A percentile compares a stretch with the other conserved stretches of the same genome.
These are phyloP conservation scores for Exophiala lecanii-corni DNA, from an alignment of 2,329 filamentous ascomycete genomes.

Conservation along the genomic window DNA sequence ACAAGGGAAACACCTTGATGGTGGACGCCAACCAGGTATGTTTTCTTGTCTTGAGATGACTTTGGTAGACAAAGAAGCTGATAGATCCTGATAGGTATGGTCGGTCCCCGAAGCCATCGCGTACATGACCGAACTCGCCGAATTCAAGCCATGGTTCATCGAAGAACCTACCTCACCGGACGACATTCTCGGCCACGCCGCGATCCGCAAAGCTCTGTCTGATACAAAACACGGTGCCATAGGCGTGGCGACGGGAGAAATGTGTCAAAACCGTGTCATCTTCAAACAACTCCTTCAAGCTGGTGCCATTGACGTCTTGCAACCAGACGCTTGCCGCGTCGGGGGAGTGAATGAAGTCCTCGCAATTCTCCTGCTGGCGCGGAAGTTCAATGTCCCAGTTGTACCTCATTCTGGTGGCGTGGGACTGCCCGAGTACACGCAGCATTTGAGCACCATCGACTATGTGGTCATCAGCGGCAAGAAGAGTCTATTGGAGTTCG, in stretches of 20 bases:
- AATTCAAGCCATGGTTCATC: conserved; percentile 22
- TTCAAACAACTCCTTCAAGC: conserved; percentile 27
- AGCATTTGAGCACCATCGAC: conserved; percentile 88
- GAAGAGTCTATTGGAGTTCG: conserved; percentile 79
- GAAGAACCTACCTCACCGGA: conserved; percentile 18
- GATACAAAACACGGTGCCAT: conserved; percentile 28
- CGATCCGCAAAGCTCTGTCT: conserved; percentile 32
- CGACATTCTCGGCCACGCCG: conserved; percentile 25
- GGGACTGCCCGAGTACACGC: conserved; percentile 87
- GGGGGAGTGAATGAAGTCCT: conserved; percentile 50
- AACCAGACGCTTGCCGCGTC: conserved; percentile 22
- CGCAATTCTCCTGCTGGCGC: conserved; percentile 84
- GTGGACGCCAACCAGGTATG: conserved; percentile 46
- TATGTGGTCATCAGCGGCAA: conserved; percentile 82
- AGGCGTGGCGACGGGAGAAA: conserved; percentile 25
- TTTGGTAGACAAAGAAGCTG: no score
- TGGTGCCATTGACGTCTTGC: conserved; percentile 17
- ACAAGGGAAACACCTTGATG: conserved; percentile 51
- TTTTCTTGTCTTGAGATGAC: no score
- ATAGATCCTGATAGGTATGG: no score
- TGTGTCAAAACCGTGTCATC: conserved; percentile 24
- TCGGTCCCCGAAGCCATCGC: conserved; percentile 23
- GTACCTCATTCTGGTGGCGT: conserved; percentile 88
- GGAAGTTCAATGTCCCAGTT: no score
- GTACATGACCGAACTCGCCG: conserved; percentile 23